These are phyloP conservation scores for Pleurostoma richardsiae DNA, from an alignment of 2,329 filamentous ascomycete genomes.

Conservation along the genomic window DNA sequence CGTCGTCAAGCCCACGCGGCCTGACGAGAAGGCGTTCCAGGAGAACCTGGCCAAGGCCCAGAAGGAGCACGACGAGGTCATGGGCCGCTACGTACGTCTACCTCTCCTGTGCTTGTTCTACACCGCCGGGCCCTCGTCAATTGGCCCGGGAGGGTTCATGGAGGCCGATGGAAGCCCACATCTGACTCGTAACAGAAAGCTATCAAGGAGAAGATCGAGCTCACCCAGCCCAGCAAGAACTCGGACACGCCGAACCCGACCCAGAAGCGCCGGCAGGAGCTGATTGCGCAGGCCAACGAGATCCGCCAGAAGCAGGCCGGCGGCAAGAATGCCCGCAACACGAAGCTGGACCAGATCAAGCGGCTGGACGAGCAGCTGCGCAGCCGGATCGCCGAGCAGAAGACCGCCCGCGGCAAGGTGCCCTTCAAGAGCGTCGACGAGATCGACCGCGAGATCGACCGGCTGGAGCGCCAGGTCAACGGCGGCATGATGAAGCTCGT, in stretches of 20 bases:
- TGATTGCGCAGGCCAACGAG: constrained; percentile 73
- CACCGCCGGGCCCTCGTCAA: background rate
- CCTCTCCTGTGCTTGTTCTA: background rate
- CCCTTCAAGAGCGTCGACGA: constrained; percentile 86
- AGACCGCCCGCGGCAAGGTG: constrained; percentile 74
- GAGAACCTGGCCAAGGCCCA: constrained; percentile 73
- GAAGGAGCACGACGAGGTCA: constrained; percentile 76
- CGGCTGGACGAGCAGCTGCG: constrained; percentile 85
- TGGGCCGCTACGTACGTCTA: constrained; percentile 47
- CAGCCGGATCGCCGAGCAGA: constrained; percentile 79
- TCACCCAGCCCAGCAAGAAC: constrained; percentile 66
- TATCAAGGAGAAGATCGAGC: constrained; percentile 83
- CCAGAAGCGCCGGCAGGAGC: constrained; percentile 79
- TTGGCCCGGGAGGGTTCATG: background rate
- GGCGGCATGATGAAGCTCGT: constrained; percentile 90
- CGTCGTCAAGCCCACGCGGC: constrained; percentile 69
- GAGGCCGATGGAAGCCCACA: too few relatives aligned
- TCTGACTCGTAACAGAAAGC: constrained; percentile 57
- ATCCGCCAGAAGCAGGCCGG: constrained; percentile 85
- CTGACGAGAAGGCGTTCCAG: constrained; percentile 82
- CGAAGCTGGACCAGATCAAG: constrained; percentile 86
- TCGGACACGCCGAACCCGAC: constrained; percentile 76
- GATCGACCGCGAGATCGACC: constrained; percentile 75
- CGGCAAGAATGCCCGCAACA: constrained; percentile 75
- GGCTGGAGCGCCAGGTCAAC: constrained; percentile 81